Evolutionary conservation across 495 filamentous ascomycete genomes (phyloP), one percentile per base, ranked within the genome.

Genomic region (Aspergillus homomorphus): DNA sequence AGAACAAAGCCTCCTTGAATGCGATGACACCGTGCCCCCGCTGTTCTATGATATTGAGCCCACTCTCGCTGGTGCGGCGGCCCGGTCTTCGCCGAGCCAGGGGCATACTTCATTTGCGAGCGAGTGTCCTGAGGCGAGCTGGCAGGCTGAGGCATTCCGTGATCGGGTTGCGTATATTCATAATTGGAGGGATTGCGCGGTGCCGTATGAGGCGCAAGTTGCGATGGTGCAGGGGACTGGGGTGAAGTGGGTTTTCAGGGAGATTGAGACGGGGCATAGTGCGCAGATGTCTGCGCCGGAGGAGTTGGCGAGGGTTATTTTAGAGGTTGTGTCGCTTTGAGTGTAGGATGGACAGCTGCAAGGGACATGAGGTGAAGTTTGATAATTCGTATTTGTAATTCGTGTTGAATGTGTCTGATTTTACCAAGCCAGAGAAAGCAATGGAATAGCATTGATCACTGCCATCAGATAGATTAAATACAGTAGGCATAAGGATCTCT

Each of bases 61-160:
- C 18, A 7, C 3, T 6, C 45, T 48, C 6, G 45, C 45, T 7
- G 45, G 14, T 19, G 45, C 45, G n/a, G 45, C 45, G n/a, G n/a
- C 10, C 45, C 45, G 23, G 6, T 7, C 45, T 6, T 19, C 45
- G 4, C 45, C 22, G 4, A 19, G n/a, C 22, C 45, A 48, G 45
- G 45, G 45, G 23, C 10, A 22, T 19, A 48, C 45, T 6, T 48
- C 45, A 19, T 48, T 48, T 22, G n/a, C n/a, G 45, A 48, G 45
- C 14, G 18, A n/a, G n/a, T 48, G 45, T 48, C 45, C 45, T 10
- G 18, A 48, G 45, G 45, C 45, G 45, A 48, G 45, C 45, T 48
- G 45, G 45, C 6, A 21, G 20, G 22, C 18, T 1, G 45, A 48
- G 18, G 45, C 18, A 2, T 48, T 48, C 7, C 4, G 45, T 10